Percentiles rank a stretch among this genome's conserved stretches.
These are phyloP conservation scores for Exserohilum turcica DNA, from an alignment of 2,329 filamentous ascomycete species.

Conservation along the genomic window DNA sequence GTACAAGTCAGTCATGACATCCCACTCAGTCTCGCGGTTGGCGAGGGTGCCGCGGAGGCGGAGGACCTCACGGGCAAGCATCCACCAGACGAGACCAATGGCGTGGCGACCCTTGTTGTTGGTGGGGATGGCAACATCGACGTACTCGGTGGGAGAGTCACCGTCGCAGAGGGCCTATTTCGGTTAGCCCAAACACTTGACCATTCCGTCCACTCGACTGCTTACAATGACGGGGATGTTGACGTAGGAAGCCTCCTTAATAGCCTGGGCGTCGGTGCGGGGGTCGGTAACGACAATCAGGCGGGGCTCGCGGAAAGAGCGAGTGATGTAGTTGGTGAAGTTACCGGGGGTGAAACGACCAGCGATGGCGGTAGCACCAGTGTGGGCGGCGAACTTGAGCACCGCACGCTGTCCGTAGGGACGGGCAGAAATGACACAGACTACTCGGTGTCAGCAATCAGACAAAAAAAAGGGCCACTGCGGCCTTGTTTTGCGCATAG, in stretches of 20 bases:
- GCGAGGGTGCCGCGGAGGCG: slow-evolving; percentile 96
- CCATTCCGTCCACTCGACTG: background rate
- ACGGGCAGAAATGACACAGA: slow-evolving; percentile 94
- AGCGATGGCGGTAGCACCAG: slow-evolving; percentile 95
- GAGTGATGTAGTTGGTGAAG: slow-evolving; percentile 99
- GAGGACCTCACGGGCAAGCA: slow-evolving; percentile 99
- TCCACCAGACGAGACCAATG: slow-evolving; percentile 99
- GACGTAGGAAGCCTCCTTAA: slow-evolving; percentile 99
- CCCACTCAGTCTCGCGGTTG: slow-evolving; percentile 96
- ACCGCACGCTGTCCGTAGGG: slow-evolving; percentile 99
- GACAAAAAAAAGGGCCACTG: slow-evolving; percentile 6
- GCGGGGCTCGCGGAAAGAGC: slow-evolving; percentile 99
- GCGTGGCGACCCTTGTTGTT: slow-evolving; percentile 99
- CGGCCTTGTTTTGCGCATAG: background rate
- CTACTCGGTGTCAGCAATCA: slow-evolving; percentile 31
- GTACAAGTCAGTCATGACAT: slow-evolving; percentile 99
- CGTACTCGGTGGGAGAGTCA: slow-evolving; percentile 99
- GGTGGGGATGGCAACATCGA: slow-evolving; percentile 99
- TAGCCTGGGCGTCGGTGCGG: slow-evolving; percentile 99
- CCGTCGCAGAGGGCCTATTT: slow-evolving; percentile 87
- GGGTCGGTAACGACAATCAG: slow-evolving; percentile 99
- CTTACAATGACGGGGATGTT: slow-evolving; percentile 94
- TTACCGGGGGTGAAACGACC: slow-evolving; percentile 99
- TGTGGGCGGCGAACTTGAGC: slow-evolving; percentile 99
- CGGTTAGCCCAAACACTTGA: slow-evolving; percentile 10